Conservation (phyloP, 805 yeast species). For the Candida tibetensis region DNA sequence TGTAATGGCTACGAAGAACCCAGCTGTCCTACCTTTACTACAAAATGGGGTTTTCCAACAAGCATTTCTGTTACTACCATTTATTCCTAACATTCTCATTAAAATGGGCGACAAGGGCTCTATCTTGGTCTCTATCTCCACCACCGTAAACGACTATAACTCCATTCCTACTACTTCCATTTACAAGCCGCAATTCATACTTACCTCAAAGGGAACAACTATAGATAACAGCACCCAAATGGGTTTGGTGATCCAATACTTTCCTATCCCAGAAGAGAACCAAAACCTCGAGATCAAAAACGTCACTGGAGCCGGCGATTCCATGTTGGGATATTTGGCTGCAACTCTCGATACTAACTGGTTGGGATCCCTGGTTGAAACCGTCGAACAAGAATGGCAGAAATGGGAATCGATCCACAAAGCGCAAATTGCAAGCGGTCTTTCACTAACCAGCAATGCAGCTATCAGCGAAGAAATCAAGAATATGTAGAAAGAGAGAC, state of each 20-base stretch:
- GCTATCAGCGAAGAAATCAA: constrained; percentile 27
- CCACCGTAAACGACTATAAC: constrained; percentile 28
- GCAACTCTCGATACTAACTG: constrained; percentile 29
- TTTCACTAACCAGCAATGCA: constrained; percentile 16
- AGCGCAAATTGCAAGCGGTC: constrained; percentile 42
- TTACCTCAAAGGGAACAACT: constrained; percentile 20
- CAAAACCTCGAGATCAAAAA: constrained; percentile 42
- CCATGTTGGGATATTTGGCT: constrained; percentile 64
- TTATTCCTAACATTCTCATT: constrained; percentile 59
- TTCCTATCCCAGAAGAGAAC: constrained; percentile 39
- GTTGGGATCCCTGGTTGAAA: constrained; percentile 21
- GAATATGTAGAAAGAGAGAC: constrained; percentile 1
- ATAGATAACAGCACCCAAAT: constrained; percentile 17
- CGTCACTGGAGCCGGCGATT: constrained; percentile 90
- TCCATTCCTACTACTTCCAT: constrained; percentile 33
- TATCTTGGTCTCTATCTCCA: constrained; percentile 36
- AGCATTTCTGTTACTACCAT: constrained; percentile 72
- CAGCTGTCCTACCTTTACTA: constrained; percentile 23
- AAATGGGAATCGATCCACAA: constrained; percentile 36
- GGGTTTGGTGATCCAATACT: constrained; percentile 66
- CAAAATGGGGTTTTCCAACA: constrained; percentile 57
- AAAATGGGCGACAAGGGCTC: constrained; percentile 71
- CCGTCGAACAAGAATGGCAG: constrained; percentile 35
- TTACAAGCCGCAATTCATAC: constrained; percentile 21
- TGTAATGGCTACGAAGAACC: constrained; percentile 19